Conservation (phyloP, 2,329 filamentous ascomycete genomes). For the Lasiodiplodia hormozganensis region DNA sequence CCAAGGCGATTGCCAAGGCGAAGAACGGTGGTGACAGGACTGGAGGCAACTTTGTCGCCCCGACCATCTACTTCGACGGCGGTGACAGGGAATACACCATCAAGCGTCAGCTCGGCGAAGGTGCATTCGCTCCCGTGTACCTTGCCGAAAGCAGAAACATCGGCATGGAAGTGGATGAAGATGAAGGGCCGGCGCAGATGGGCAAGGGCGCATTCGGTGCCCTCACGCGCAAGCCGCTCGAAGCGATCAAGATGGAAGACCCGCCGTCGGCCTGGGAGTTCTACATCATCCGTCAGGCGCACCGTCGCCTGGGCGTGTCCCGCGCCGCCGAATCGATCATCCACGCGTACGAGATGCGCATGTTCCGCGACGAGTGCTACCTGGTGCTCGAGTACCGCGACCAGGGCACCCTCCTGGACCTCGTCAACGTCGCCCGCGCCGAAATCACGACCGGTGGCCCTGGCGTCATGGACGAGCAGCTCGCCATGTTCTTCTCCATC, state of each 20-base stretch:
- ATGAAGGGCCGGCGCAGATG: slow-evolving; percentile 59
- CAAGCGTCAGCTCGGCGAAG: slow-evolving; percentile 85
- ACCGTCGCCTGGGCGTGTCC: slow-evolving; percentile 73
- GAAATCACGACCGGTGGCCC: slow-evolving; percentile 58
- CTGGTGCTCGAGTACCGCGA: slow-evolving; percentile 85
- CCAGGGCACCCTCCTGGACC: slow-evolving; percentile 91
- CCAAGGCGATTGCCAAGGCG: slow-evolving; percentile 69
- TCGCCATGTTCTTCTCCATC: slow-evolving; percentile 95
- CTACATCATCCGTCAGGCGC: slow-evolving; percentile 87
- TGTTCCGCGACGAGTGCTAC: slow-evolving; percentile 90
- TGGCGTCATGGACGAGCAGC: slow-evolving; percentile 83
- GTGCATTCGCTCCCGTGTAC: slow-evolving; percentile 95
- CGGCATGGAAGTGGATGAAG: slow-evolving; percentile 55
- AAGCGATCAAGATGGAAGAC: slow-evolving; percentile 94
- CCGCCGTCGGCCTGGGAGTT: slow-evolving; percentile 94
- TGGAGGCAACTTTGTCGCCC: slow-evolving; percentile 64
- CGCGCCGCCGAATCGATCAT: slow-evolving; percentile 81
- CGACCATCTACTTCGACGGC: slow-evolving; percentile 72
- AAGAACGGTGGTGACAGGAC: slow-evolving; percentile 67
- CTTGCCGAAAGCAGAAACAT: slow-evolving; percentile 78
- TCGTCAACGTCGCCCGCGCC: slow-evolving; percentile 83
- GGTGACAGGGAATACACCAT: slow-evolving; percentile 74
- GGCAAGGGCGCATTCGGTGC: slow-evolving; percentile 67
- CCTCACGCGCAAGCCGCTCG: slow-evolving; percentile 65
- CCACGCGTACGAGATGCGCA: slow-evolving; percentile 85